Evolutionary conservation across 176 grass and related monocot species (phyloP).

Genomic region (Leersia perrieri): DNA sequence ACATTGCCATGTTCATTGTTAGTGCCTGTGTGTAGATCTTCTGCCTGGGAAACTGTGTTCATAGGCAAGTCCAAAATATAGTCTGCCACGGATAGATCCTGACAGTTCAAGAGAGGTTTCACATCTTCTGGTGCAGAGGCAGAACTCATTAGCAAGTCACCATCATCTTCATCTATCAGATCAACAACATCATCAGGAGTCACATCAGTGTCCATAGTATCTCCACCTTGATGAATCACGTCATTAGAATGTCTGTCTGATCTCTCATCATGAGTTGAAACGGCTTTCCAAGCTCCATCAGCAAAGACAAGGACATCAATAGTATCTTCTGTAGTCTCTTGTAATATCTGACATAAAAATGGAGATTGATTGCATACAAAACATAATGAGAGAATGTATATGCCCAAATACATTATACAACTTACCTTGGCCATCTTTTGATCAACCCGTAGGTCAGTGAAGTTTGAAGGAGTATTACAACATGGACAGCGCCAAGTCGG

Average conservation of each 20-base stretch:
- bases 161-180: constrained; percentile 57
- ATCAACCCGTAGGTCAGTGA: constrained; percentile 69
- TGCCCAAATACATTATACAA: constrained; percentile 4
- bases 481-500: constrained; percentile 84
- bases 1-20: constrained; percentile 23
- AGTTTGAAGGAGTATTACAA: constrained; percentile 73
- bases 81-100: constrained; percentile 38
- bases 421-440: constrained; percentile 85
- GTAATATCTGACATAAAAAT: constrained; percentile 59
- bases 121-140: constrained; percentile 51
- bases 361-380: constrained; percentile 16
- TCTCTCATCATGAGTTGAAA: constrained; percentile 52
- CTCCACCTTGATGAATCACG: constrained; percentile 18
- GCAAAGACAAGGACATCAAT: constrained; percentile 57
- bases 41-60: constrained; percentile 8
- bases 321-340: constrained; percentile 58
- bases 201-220: constrained; percentile 31
- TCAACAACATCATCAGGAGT: constrained; percentile 51
- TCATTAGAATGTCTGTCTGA: constrained; percentile 39
- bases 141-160: constrained; percentile 36
- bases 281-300: constrained; percentile 79
- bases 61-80: constrained; percentile 33
- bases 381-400: constrained; percentile 19
- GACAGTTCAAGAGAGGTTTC: constrained; percentile 61
- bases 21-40: not conserved